phyloP scores from a whole-genome alignment of 139 green algal species.

The Nannochloris sp. region DNA sequence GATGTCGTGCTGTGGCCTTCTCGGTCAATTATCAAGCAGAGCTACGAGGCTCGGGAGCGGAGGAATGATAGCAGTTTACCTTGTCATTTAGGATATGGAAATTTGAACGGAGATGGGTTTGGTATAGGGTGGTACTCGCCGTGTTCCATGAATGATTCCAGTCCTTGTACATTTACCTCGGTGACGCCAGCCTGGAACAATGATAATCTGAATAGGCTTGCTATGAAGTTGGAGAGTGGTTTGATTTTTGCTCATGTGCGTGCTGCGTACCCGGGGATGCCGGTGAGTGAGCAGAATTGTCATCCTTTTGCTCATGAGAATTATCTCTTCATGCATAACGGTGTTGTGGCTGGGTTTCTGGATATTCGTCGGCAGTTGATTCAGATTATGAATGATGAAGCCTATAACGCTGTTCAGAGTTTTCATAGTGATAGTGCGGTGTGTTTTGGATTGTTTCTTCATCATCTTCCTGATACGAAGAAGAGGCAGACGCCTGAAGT shows the following conservation, averaged over 20 bases:
- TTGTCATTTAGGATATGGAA: slow-evolving; percentile 70
- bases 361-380: slow-evolving; percentile 70
- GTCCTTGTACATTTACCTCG: slow-evolving; percentile 84
- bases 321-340: slow-evolving; percentile 98
- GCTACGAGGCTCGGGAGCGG: slow-evolving; percentile 84
- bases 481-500: slow-evolving; percentile 54
- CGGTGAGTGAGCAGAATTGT: slow-evolving; percentile 89
- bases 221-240: slow-evolving; percentile 80
- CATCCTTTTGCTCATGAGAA: slow-evolving; percentile 78
- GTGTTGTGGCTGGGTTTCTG: slow-evolving; percentile 79
- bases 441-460: slow-evolving; percentile 85
- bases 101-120: slow-evolving; percentile 92
- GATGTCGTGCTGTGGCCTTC: slow-evolving; percentile 73
- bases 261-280: slow-evolving; percentile 60
- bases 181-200: slow-evolving; percentile 97
- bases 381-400: slow-evolving; percentile 63
- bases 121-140: slow-evolving; percentile 81
- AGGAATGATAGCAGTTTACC: slow-evolving; percentile 58
- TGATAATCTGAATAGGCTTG: slow-evolving; percentile 82
- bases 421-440: slow-evolving; percentile 92
- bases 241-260: slow-evolving; percentile 92
- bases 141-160: slow-evolving; percentile 33
- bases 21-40: slow-evolving; percentile 89
- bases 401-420: slow-evolving; percentile 78
- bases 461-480: slow-evolving; percentile 67